These are phyloP conservation scores for Triadica sebifera DNA, from an alignment of 345 rosid species.

Conservation along the genomic window DNA sequence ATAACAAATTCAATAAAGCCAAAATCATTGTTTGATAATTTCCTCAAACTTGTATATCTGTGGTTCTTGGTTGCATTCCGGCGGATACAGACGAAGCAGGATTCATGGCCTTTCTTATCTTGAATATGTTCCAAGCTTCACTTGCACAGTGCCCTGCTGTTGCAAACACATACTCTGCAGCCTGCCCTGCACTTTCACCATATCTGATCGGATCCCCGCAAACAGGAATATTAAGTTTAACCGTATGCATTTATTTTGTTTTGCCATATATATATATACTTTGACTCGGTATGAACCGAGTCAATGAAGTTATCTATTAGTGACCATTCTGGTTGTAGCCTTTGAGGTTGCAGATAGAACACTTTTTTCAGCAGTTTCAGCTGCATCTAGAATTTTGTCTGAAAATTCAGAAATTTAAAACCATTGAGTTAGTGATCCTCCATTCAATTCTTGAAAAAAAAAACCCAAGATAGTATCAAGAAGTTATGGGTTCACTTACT, in stretches of 20 bases:
- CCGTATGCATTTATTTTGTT: no score
- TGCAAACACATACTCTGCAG: conserved; percentile 65
- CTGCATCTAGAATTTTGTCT: conserved; percentile 82
- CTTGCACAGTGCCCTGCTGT: conserved; percentile 70
- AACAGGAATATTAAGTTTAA: no score
- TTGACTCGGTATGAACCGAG: no score
- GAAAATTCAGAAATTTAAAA: conserved; percentile 3
- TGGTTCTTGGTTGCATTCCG: no score
- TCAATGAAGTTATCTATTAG: conserved; percentile 49
- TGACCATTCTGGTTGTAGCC: conserved; percentile 66
- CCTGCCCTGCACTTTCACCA: conserved; percentile 86
- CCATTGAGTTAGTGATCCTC: no score
- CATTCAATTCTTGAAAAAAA: no score
- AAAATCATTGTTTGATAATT: no score
- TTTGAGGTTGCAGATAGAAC: conserved; percentile 65
- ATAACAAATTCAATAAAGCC: no score
- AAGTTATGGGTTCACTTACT: conserved; percentile 46
- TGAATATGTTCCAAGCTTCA: conserved; percentile 73
- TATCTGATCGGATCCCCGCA: conserved; percentile 37
- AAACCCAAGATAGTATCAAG: no score
- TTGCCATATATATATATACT: no score
- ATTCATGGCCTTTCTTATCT: conserved; percentile 66
- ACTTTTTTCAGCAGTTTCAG: conserved; percentile 86
- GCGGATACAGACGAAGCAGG: conserved; percentile 65
- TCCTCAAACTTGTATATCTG: no score